Conservation (phyloP, 1,139 yeast genomes). For the Suhomyces yuchorum region DNA sequence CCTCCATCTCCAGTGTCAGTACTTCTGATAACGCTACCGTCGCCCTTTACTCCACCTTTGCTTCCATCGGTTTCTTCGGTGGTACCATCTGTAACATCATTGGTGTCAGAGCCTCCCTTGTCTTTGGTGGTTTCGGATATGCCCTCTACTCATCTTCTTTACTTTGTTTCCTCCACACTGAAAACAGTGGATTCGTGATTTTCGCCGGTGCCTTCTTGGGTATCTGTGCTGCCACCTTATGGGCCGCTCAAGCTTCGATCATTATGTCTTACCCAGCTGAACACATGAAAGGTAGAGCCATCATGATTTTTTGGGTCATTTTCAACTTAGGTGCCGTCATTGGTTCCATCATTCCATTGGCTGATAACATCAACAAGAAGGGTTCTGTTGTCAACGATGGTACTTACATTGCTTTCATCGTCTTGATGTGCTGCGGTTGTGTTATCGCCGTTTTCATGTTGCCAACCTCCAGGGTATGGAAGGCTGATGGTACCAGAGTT, state of each 20-base stretch:
- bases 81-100: conserved; percentile 59
- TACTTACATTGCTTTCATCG: conserved; percentile 59
- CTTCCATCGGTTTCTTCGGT: conserved; percentile 59
- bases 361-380: conserved; percentile 44
- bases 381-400: conserved; percentile 49
- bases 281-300: conserved; percentile 53
- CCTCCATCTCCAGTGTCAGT: conserved; percentile 41
- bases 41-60: conserved; percentile 59
- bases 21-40: conserved; percentile 55
- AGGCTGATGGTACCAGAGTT: conserved; percentile 54
- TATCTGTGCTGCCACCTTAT: conserved; percentile 55
- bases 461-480: conserved; percentile 53
- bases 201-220: conserved; percentile 65
- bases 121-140: conserved; percentile 60
- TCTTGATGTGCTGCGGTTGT: conserved; percentile 54
- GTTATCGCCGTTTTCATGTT: conserved; percentile 49
- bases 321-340: conserved; percentile 67
- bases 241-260: conserved; percentile 65
- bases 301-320: conserved; percentile 61
- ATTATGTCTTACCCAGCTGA: conserved; percentile 63
- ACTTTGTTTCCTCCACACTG: conserved; percentile 49
- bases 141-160: conserved; percentile 56
- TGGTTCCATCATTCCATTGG: conserved; percentile 59
- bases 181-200: conserved; percentile 55
- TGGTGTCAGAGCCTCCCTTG: conserved; percentile 51